Percentiles rank a stretch among this genome's conserved stretches.
Evolutionary conservation across 108 stramenopile genomes (phyloP).

Genomic region (Schizochytrium sp.): DNA sequence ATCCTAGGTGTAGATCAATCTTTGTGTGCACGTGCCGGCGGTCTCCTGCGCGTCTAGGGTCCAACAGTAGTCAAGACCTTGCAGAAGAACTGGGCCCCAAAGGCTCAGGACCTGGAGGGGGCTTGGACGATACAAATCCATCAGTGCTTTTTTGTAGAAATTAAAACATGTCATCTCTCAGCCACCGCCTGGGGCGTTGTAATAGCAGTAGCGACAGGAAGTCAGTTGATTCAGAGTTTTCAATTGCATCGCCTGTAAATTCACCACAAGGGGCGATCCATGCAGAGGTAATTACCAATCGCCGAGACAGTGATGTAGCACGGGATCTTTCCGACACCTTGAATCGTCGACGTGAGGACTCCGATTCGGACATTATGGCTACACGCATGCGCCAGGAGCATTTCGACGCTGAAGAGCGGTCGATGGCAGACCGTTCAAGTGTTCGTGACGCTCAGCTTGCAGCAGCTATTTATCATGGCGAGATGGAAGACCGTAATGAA

Average conservation of each 20-base stretch:
- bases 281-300: neutral
- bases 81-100: no score
- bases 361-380: neutral
- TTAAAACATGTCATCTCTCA: no score
- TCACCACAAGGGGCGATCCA: neutral
- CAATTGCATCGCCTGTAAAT: conserved; percentile 2
- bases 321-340: neutral
- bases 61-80: no score
- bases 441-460: neutral
- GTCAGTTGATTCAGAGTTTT: conserved; percentile 5
- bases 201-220: neutral
- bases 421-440: neutral
- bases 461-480: neutral
- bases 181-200: no score
- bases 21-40: no score
- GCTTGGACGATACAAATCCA: no score
- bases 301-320: neutral
- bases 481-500: neutral
- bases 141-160: no score
- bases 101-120: no score
- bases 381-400: neutral
- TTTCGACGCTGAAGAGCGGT: neutral
- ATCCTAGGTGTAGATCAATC: no score
- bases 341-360: neutral
- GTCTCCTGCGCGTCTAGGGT: no score